Evolutionary conservation across 305 asterid genomes (phyloP).

Genomic region (Fraxinus ornus): DNA sequence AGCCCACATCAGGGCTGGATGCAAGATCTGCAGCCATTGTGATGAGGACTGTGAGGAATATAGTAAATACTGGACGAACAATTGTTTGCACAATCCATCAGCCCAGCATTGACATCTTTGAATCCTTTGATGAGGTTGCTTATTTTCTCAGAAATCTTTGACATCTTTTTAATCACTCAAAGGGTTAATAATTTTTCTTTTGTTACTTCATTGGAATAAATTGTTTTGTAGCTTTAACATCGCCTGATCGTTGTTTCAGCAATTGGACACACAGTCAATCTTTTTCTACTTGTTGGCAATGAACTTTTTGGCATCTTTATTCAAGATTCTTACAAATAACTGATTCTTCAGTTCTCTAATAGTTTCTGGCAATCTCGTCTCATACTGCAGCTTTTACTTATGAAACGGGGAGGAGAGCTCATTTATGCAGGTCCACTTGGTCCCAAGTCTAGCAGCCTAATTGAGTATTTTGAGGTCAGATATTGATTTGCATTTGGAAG

Average conservation of each 20-base stretch:
- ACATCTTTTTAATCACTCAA: not conserved
- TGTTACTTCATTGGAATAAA: not conserved
- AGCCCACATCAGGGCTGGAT: slow-evolving; percentile 97
- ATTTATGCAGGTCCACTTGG: slow-evolving; percentile 96
- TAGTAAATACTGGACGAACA: slow-evolving; percentile 93
- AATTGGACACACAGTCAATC: not conserved
- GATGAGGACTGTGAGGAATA: slow-evolving; percentile 96
- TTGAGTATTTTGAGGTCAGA: slow-evolving; percentile 85
- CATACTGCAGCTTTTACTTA: slow-evolving; percentile 71
- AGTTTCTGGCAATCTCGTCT: slow-evolving; percentile 22
- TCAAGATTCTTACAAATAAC: not conserved
- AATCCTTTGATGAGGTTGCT: slow-evolving; percentile 92
- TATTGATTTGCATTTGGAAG: slow-evolving; percentile 5
- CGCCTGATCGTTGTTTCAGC: slow-evolving; percentile 2
- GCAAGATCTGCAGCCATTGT: slow-evolving; percentile 98
- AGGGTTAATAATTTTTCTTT: not conserved
- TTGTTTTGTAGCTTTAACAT: not conserved
- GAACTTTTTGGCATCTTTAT: slow-evolving; percentile 3
- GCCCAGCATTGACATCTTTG: slow-evolving; percentile 96
- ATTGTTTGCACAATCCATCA: slow-evolving; percentile 98
- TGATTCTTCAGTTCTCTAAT: not conserved
- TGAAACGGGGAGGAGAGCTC: slow-evolving; percentile 96
- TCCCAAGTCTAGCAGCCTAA: slow-evolving; percentile 72
- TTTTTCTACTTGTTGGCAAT: not conserved
- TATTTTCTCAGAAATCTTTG: slow-evolving; percentile 16